A percentile compares a stretch with the other conserved stretches of the same genome.
These are phyloP conservation scores for Phytophthora aleatoria DNA, from an alignment of 352 stramenopile species.

Conservation along the genomic window DNA sequence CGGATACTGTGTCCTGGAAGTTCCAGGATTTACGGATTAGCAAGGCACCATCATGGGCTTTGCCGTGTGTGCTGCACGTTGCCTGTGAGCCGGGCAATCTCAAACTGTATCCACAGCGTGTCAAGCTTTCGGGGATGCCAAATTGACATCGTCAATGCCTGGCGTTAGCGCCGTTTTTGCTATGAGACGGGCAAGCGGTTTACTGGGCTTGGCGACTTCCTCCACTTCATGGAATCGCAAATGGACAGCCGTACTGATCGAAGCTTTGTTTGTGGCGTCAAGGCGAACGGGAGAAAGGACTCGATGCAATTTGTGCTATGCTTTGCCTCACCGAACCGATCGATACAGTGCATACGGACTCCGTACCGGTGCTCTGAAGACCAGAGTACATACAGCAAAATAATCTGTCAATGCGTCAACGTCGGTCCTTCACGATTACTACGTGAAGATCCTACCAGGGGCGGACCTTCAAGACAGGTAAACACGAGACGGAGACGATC, in stretches of 20 bases:
- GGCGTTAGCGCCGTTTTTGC: not conserved
- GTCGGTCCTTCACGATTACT: not conserved
- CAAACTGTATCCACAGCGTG: not conserved
- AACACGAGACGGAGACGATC: no score
- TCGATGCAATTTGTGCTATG: slow-evolving; percentile 2
- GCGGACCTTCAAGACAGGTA: no score
- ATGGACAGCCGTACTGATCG: slow-evolving; percentile 9
- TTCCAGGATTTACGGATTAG: slow-evolving; percentile 9
- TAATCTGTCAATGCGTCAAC: not conserved
- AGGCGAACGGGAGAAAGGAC: slow-evolving; percentile 3
- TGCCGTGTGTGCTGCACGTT: slow-evolving; percentile 2
- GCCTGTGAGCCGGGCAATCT: slow-evolving; percentile 8
- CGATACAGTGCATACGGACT: not conserved
- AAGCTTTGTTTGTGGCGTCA: slow-evolving; percentile 1
- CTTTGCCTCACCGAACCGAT: slow-evolving; percentile 8
- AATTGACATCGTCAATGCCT: not conserved
- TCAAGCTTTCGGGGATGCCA: not conserved
- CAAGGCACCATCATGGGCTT: slow-evolving; percentile 15
- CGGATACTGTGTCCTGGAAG: not conserved
- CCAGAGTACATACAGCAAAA: not conserved
- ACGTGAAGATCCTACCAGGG: no score
- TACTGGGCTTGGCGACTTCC: not conserved
- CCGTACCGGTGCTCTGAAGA: no score
- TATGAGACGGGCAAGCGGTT: slow-evolving; percentile 2
- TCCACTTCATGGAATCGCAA: slow-evolving; percentile 6